Evolutionary conservation across 2,329 filamentous ascomycete genomes (phyloP).

Genomic region (Beauveria asiatica): DNA sequence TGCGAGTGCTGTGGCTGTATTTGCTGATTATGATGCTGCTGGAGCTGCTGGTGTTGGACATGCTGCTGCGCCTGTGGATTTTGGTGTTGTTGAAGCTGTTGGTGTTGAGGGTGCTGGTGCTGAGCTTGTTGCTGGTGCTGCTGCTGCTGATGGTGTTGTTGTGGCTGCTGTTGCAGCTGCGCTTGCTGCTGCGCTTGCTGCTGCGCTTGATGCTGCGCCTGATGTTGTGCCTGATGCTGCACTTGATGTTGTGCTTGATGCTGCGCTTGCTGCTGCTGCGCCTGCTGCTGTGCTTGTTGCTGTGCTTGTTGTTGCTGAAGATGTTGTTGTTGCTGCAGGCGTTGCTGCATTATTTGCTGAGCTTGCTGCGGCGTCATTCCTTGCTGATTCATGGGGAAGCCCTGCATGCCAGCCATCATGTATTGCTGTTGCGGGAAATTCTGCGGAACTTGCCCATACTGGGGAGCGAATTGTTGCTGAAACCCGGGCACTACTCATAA

Average conservation of each 20-base stretch:
- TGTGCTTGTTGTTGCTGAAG: slow-evolving; percentile 13
- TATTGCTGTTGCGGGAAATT: slow-evolving; percentile 38
- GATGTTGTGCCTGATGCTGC: too few relatives aligned
- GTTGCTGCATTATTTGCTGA: slow-evolving; percentile 36
- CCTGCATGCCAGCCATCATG: slow-evolving; percentile 48
- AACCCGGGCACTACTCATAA: slow-evolving; percentile 44
- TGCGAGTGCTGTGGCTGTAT: slow-evolving; percentile 9
- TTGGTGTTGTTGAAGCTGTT: slow-evolving; percentile 22
- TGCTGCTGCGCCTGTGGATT: slow-evolving; percentile 24
- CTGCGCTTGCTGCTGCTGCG: too few relatives aligned
- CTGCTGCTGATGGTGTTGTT: slow-evolving; percentile 27
- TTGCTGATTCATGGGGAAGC: slow-evolving; percentile 46
- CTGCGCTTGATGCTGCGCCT: slow-evolving; percentile 24
- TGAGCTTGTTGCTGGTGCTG: slow-evolving; percentile 26
- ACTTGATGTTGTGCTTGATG: too few relatives aligned
- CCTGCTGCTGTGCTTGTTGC: too few relatives aligned
- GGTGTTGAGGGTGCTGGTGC: slow-evolving; percentile 15
- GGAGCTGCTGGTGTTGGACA: slow-evolving; percentile 18
- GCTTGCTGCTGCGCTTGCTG: slow-evolving; percentile 6
- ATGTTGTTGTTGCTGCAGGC: slow-evolving; percentile 20
- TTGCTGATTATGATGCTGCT: slow-evolving; percentile 17
- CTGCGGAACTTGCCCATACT: slow-evolving; percentile 42
- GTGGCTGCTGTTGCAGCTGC: slow-evolving; percentile 22
- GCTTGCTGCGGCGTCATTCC: slow-evolving; percentile 40
- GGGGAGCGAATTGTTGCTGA: slow-evolving; percentile 48